Base-by-base conservation (phyloP, 2,329 filamentous ascomycete genomes). In the Epichloe uncinata region DNA sequence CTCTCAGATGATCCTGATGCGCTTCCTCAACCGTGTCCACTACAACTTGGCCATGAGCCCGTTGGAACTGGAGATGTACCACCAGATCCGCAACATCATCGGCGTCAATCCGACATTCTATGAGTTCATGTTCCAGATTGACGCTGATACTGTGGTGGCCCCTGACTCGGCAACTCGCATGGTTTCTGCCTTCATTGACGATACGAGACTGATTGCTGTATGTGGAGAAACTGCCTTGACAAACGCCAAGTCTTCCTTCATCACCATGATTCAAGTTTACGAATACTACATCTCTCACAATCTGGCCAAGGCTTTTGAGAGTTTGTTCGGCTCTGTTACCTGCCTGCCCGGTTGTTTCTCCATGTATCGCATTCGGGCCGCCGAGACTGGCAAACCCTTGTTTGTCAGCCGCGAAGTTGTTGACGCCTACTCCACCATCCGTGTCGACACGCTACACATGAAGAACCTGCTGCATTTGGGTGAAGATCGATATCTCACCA, bases 271-370 rank as follows among this genome's bases (percentile, higher is more conserved):
- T 65, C 93, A 98, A 69, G 91, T 98, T 35, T 98, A 97, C 74
- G 91, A 98, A 69, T 98, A 98, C 76, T 98, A 90, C 73, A 98
- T 98, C 61, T 97, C 91, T 47, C 91, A 98, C 74, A 95, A 97
- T 66, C 71, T 98, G 58, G 84, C 87, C 58, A 97, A 98, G 72
- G 93, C 91, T 12, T 98, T 98, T 66, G 91, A 97, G 69, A 93
- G 86, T 70, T 76, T 98, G 60, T 98, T 98, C 63, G 93, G 91
- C 51, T 95, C 87, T 57, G 91, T 98, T 58, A 98, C 93, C 47
- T 98, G 93, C 77, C 75, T 98, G 63, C 93, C 93, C 22, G 93
- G 93, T 73, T 98, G 93, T 79, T 98, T 97, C 78, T 89, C 85
- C 60, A 98, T 98, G 93, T 98, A 96, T 70, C 85, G 93, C 59